Base-by-base conservation (phyloP, 371 early-diverging fungal genomes). In the Mortierella sp. region DNA sequence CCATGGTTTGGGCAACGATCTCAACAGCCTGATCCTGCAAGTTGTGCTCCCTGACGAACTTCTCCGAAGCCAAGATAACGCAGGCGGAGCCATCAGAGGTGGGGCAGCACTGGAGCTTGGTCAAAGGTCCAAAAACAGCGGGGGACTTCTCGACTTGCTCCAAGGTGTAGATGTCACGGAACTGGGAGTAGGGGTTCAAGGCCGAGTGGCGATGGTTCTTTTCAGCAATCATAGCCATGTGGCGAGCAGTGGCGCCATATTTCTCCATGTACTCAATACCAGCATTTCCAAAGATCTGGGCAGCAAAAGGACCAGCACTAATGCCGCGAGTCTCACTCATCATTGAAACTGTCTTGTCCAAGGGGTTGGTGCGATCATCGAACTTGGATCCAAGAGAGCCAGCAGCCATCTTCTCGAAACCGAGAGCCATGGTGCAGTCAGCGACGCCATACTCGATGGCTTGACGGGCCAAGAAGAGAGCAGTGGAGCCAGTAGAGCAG, bases 131-230 rank as follows among this genome's bases (percentile, higher is more conserved):
- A 83, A 88, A 92, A 22, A 94, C 87, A 36, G 83, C 87, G 65
- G 88, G 87, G 2, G 94, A 92, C 65, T 91, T 78, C 19, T 86
- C 83, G 33, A 93, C 84, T 72, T 93, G 90, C 58, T 93, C 93
- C 59, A 93, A 74, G 1, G 91, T 88, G 70, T 91, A 92, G 58
- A 90, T 84, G 62, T 92, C 89, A 28, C 87, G 88, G 88, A 94
- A 94, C 80, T 94, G 95, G 38, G 93, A 88, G 84, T 94, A 94
- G 28, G 94, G 94, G 83, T 93, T 94, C 65, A 88, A 78, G n/a
- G 92, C 85, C 57, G 92, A 91, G 80, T 94, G 95, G 32, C 88
- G 86, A 79, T 93, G 94, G 76, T 91, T 92, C 89, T 94, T 94
- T 76, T 92, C 89, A 6, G 90, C 94, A 81, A 94, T 94, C 83